A percentile compares a stretch with the other conserved stretches of the same genome.
These are phyloP conservation scores for Curvularia sp. DNA, from an alignment of 2,329 filamentous ascomycete genomes.

Conservation along the genomic window DNA sequence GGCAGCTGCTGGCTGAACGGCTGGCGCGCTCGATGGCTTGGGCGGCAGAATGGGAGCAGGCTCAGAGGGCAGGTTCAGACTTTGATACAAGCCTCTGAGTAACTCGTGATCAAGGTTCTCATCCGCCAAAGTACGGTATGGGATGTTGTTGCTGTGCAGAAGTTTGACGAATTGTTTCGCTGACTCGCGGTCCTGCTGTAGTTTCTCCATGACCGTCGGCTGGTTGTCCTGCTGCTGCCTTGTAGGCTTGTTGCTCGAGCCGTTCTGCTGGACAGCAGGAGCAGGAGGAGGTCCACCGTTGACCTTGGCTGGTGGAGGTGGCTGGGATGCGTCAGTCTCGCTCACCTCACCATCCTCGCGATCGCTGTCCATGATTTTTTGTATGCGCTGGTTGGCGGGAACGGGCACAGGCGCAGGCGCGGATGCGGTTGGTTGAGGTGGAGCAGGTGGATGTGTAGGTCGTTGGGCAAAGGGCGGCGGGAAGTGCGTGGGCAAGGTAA, in stretches of 20 bases:
- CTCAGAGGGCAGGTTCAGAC: slow-evolving; percentile 39
- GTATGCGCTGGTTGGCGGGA: slow-evolving; percentile 34
- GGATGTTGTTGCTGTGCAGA: slow-evolving; percentile 66
- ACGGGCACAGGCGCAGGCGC: slow-evolving; percentile 8
- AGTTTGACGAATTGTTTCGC: slow-evolving; percentile 49
- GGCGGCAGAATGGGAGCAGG: slow-evolving; percentile 34
- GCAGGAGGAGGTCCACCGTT: slow-evolving; percentile 38
- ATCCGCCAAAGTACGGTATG: slow-evolving; percentile 69
- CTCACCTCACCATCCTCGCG: slow-evolving; percentile 80
- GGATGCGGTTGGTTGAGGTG: neutral
- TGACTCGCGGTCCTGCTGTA: slow-evolving; percentile 39
- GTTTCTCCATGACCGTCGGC: slow-evolving; percentile 14
- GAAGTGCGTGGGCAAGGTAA: slow-evolving; percentile 25
- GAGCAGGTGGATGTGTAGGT: slow-evolving; percentile 15
- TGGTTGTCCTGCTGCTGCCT: slow-evolving; percentile 11
- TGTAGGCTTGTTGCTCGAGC: slow-evolving; percentile 25
- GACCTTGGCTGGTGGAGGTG: slow-evolving; percentile 21
- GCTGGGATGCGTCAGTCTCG: slow-evolving; percentile 55
- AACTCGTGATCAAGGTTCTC: slow-evolving; percentile 39
- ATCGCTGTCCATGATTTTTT: slow-evolving; percentile 51
- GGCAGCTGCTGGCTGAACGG: slow-evolving; percentile 15
- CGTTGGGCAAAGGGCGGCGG: slow-evolving; percentile 19
- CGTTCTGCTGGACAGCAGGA: slow-evolving; percentile 12
- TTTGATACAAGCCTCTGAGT: slow-evolving; percentile 38
- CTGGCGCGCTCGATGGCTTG: slow-evolving; percentile 18